Base-by-base conservation (phyloP, 2,329 filamentous ascomycete species). In the Oidium heveae region DNA sequence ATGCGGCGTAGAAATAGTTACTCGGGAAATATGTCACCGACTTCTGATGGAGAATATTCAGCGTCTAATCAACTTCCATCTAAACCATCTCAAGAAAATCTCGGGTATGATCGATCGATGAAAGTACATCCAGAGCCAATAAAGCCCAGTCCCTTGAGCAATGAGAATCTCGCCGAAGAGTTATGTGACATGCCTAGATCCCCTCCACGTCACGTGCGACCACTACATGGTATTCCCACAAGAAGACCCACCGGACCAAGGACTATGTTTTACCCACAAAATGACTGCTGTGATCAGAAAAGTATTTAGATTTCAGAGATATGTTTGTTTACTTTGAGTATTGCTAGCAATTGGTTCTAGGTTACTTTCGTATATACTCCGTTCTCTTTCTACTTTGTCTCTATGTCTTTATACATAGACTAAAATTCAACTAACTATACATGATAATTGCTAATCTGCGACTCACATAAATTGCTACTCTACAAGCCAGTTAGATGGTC, bases 51-150 rank as follows among this genome's bases (percentile, higher is more conserved):
- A n/a, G 58, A 62, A 47, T 51, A 43, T 9, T 61, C 61, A n/a
- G 57, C 58, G 47, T 60, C 58, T 5, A 61, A 68, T 1, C 77
- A 61, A 47, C 60, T 67, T 1, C 77, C 77, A 1, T 74, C 75
- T 0, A 71, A 75, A 3, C 78, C 78, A 37, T 77, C 77, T 5
- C 82, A 82, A 67, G 77, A 81, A 66, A 74, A 76, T 0, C 64
- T 80, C 0, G 74, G 73, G 5, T 62, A 63, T 4, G 66, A 70
- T 32, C 71, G 72, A 1, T 71, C 75, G 10, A 68, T 70, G 8
- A 71, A 71, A 57, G 66, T 61, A 28, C 71, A 73, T 18, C 64
- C 74, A 46, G 74, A 74, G 63, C 64, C 77, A 52, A 69, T 71
- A 57, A 76, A 76, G 63, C 67, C 67, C 47, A 77, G 74, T 63